A percentile compares a stretch with the other conserved stretches of the same genome.
Conservation (phyloP, 208 protist species). For the Leishmania aethiopica region DNA sequence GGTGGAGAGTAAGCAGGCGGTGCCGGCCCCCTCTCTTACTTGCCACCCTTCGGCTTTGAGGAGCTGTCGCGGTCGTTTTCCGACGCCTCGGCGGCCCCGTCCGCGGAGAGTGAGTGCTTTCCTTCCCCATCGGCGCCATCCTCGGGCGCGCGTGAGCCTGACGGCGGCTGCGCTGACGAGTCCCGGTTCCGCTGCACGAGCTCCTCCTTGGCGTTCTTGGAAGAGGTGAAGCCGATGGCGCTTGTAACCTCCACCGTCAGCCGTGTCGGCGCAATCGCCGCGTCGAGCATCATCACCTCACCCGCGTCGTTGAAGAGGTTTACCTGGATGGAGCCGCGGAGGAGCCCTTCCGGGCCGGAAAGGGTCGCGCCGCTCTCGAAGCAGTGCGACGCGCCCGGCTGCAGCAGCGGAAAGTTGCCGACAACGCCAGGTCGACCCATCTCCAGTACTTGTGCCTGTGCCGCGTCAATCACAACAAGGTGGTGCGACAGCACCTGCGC, state of each 20-base stretch:
- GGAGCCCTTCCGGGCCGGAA: conserved; percentile 50
- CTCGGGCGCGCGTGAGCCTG: background rate
- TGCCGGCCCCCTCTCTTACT: background rate
- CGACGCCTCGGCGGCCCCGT: background rate
- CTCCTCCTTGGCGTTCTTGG: conserved; percentile 23
- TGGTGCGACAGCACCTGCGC: conserved; percentile 83
- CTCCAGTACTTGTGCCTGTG: conserved; percentile 53
- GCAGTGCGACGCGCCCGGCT: conserved; percentile 75
- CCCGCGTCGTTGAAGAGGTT: conserved; percentile 76
- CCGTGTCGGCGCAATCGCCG: conserved; percentile 69
- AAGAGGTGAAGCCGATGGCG: conserved; percentile 15
- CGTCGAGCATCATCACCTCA: conserved; percentile 69
- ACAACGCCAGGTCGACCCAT: conserved; percentile 71
- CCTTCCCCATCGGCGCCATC: background rate
- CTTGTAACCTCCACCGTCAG: conserved; percentile 43
- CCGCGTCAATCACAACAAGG: conserved; percentile 63
- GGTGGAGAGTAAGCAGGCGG: background rate
- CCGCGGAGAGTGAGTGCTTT: background rate
- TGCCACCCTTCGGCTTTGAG: background rate
- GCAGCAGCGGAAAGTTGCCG: conserved; percentile 77
- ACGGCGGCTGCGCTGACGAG: background rate
- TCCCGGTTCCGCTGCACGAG: conserved; percentile 28
- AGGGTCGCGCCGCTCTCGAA: conserved; percentile 76
- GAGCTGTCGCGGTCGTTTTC: background rate
- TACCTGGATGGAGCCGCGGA: conserved; percentile 88